Conservation (phyloP, 805 yeast genomes). For the Diddensiella transvaalensis region DNA sequence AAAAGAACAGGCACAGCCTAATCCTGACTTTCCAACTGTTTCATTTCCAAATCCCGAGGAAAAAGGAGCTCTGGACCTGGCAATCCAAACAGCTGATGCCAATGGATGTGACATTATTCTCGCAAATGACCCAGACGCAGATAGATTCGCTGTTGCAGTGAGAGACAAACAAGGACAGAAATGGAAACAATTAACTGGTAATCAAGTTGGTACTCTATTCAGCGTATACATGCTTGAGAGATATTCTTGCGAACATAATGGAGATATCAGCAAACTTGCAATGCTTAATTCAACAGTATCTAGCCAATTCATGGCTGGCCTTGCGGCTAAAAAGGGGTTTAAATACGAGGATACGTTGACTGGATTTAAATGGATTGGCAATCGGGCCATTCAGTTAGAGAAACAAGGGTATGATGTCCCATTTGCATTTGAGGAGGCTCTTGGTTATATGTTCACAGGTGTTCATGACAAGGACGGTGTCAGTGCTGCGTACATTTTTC, state of each 20-base stretch:
- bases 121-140: constrained; percentile 98
- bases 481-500: constrained; percentile 69
- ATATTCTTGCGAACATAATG: constrained; percentile 24
- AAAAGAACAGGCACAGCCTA: constrained; percentile 64
- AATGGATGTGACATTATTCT: constrained; percentile 53
- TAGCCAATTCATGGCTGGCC: constrained; percentile 67
- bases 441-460: constrained; percentile 84
- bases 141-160: constrained; percentile 80
- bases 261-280: constrained; percentile 37
- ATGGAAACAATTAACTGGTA: constrained; percentile 86
- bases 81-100: constrained; percentile 58
- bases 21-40: constrained; percentile 84
- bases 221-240: constrained; percentile 57
- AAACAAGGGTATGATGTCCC: constrained; percentile 65
- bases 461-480: constrained; percentile 94
- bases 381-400: constrained; percentile 72
- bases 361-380: constrained; percentile 98
- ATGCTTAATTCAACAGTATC: constrained; percentile 89
- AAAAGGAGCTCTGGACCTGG: constrained; percentile 78
- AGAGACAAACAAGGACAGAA: constrained; percentile 36
- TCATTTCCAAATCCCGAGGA: constrained; percentile 95
- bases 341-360: constrained; percentile 79
- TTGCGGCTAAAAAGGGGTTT: constrained; percentile 63
- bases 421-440: constrained; percentile 92
- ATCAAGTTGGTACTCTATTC: constrained; percentile 83